Conservation (phyloP, 139 green algal genomes). For the Tetratostichococcus sp. region DNA sequence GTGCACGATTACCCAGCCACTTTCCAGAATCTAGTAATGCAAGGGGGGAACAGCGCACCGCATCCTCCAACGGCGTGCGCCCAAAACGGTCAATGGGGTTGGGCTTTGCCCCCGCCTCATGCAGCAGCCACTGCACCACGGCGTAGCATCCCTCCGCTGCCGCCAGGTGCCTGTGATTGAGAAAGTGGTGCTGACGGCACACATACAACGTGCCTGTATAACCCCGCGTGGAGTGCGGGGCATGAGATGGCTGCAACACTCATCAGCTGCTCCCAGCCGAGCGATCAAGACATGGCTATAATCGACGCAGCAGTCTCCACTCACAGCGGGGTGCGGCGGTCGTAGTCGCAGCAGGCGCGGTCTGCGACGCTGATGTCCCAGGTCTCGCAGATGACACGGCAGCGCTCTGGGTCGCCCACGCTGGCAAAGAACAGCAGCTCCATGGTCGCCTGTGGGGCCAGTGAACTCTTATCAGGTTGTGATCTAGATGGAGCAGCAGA, state of each 20-base stretch:
- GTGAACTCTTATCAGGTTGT: neutral
- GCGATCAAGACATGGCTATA: too few relatives aligned
- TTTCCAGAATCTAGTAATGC: too few relatives aligned
- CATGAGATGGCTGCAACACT: too few relatives aligned
- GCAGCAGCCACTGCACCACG: conserved; percentile 82
- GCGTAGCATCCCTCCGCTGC: conserved; percentile 69
- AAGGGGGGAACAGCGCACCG: too few relatives aligned
- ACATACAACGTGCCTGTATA: too few relatives aligned
- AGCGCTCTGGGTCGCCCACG: neutral
- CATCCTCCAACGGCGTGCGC: conserved; percentile 73
- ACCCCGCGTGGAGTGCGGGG: too few relatives aligned
- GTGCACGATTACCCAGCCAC: too few relatives aligned
- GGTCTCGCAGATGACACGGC: neutral
- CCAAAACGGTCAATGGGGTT: conserved; percentile 75
- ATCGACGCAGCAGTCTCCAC: too few relatives aligned
- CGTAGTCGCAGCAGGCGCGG: neutral
- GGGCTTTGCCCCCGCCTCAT: conserved; percentile 41
- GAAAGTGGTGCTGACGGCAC: neutral
- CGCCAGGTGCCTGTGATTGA: conserved; percentile 67
- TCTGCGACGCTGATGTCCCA: neutral
- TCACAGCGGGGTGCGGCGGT: neutral
- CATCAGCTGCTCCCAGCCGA: too few relatives aligned
- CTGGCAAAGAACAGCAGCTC: neutral
- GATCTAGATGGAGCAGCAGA: too few relatives aligned
- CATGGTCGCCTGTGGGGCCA: neutral